Evolutionary conservation across 768 basidiomycete genomes (phyloP).

Genomic region (Phylloporus scabripes): DNA sequence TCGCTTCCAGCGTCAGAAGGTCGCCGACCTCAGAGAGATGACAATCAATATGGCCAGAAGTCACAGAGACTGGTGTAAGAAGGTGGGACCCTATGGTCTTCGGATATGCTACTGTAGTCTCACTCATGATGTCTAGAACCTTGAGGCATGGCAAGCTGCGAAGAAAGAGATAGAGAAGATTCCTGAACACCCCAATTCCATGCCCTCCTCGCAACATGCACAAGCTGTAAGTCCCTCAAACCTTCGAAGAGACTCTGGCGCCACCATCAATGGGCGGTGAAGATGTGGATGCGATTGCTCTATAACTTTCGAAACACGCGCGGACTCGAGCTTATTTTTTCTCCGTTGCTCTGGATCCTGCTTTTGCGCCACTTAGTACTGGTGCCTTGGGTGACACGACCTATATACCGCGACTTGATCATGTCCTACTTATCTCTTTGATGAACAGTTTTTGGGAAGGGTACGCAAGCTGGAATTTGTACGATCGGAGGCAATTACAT

Average conservation of each 20-base stretch:
- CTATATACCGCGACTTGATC: conserved; percentile 18
- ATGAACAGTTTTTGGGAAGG: conserved; percentile 1
- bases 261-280: conserved; percentile 63
- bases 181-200: conserved; percentile 80
- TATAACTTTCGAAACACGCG: conserved; percentile 5
- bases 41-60: conserved; percentile 81
- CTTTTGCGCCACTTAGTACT: conserved; percentile 10
- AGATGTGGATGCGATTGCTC: conserved; percentile 10
- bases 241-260: conserved; percentile 59
- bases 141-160: conserved; percentile 96
- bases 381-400: conserved; percentile 14
- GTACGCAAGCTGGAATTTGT: neutral
- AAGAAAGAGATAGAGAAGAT: conserved; percentile 89
- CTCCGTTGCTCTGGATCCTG: conserved; percentile 3
- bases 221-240: conserved; percentile 32
- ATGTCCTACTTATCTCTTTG: conserved; percentile 9
- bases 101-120: conserved; percentile 9
- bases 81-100: conserved; percentile 44
- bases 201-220: conserved; percentile 37
- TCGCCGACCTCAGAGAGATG: conserved; percentile 94
- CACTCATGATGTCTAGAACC: conserved; percentile 54
- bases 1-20: conserved; percentile 97
- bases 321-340: conserved; percentile 9
- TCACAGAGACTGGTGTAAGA: conserved; percentile 96
- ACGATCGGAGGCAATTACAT: neutral